Percentiles rank a stretch among this genome's conserved stretches.
phyloP scores from a whole-genome alignment of 2,329 filamentous ascomycete species.

The Aspergillus novofumigatus region DNA sequence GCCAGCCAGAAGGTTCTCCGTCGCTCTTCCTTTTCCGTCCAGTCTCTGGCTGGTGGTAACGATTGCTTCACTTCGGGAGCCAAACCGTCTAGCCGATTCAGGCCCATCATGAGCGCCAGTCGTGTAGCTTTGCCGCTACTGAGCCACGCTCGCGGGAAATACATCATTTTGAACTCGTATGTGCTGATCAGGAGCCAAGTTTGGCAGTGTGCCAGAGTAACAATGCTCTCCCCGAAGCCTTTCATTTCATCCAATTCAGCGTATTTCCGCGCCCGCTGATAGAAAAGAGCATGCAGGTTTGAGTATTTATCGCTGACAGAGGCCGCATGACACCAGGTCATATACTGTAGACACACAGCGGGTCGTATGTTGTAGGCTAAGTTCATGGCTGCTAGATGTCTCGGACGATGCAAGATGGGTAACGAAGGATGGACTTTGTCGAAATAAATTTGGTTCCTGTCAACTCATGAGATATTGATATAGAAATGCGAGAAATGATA shows the following conservation, averaged over 20 bases:
- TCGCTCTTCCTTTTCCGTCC: slow-evolving; percentile 89
- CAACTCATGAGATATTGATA: slow-evolving; percentile 12
- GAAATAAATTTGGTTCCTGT: slow-evolving; percentile 79
- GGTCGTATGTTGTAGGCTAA: slow-evolving; percentile 81
- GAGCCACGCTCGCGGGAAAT: slow-evolving; percentile 93
- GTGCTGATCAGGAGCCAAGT: slow-evolving; percentile 72
- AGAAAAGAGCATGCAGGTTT: slow-evolving; percentile 80
- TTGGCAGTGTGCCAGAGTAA: slow-evolving; percentile 82
- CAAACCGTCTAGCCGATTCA: slow-evolving; percentile 78
- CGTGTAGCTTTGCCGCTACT: slow-evolving; percentile 79
- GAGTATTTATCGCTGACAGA: slow-evolving; percentile 77
- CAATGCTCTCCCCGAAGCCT: slow-evolving; percentile 83
- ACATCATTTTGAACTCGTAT: slow-evolving; percentile 98
- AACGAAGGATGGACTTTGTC: slow-evolving; percentile 81
- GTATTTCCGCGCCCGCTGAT: slow-evolving; percentile 84
- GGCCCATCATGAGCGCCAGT: slow-evolving; percentile 83
- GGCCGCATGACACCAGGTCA: slow-evolving; percentile 93
- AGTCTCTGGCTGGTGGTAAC: slow-evolving; percentile 78
- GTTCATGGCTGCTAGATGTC: slow-evolving; percentile 85
- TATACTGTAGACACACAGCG: slow-evolving; percentile 83
- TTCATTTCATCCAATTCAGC: slow-evolving; percentile 85
- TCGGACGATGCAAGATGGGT: slow-evolving; percentile 84
- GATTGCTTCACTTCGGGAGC: slow-evolving; percentile 92
- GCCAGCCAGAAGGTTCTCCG: slow-evolving; percentile 93
- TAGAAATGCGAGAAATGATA: not conserved